These are phyloP conservation scores for Acrodontium crateriforme DNA, from an alignment of 2,329 filamentous ascomycete genomes.

Conservation along the genomic window DNA sequence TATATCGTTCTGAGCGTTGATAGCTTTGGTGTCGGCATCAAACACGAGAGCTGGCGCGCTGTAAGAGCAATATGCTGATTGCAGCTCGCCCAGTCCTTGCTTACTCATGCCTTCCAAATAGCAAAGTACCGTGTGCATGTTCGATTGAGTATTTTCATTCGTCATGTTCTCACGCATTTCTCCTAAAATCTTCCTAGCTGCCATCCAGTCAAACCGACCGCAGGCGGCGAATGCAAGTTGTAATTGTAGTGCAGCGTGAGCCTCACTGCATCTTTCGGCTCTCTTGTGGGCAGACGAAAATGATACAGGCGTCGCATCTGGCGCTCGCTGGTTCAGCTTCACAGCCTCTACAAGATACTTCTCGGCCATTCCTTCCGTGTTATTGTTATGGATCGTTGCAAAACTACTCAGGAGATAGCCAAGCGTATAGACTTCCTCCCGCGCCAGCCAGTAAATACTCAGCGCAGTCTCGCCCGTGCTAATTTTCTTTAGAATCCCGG, in stretches of 20 bases:
- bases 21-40: slow-evolving; percentile 8
- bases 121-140: slow-evolving; percentile 27
- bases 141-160: slow-evolving; percentile 3
- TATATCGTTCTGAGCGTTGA: slow-evolving; percentile 25
- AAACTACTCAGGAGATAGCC: slow-evolving; percentile 46
- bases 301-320: slow-evolving; percentile 9
- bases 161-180: slow-evolving; percentile 32
- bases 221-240: slow-evolving; percentile 57
- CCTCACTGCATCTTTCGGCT: slow-evolving; percentile 1
- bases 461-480: slow-evolving; percentile 29
- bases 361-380: slow-evolving; percentile 39
- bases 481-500: slow-evolving; percentile 28
- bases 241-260: slow-evolving; percentile 53
- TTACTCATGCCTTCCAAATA: slow-evolving; percentile 66
- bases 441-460: slow-evolving; percentile 46
- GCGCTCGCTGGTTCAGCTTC: slow-evolving; percentile 23
- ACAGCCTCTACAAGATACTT: slow-evolving; percentile 46
- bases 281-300: slow-evolving; percentile 20
- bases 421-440: slow-evolving; percentile 45
- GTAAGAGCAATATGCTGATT: slow-evolving; percentile 55
- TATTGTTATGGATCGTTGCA: slow-evolving; percentile 42
- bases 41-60: slow-evolving; percentile 47
- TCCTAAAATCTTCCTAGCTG: slow-evolving; percentile 44
- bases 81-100: slow-evolving; percentile 62
- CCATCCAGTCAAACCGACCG: slow-evolving; percentile 55